These are phyloP conservation scores for Colletotrichum musicola DNA, from an alignment of 2,329 filamentous ascomycete species.

Conservation along the genomic window DNA sequence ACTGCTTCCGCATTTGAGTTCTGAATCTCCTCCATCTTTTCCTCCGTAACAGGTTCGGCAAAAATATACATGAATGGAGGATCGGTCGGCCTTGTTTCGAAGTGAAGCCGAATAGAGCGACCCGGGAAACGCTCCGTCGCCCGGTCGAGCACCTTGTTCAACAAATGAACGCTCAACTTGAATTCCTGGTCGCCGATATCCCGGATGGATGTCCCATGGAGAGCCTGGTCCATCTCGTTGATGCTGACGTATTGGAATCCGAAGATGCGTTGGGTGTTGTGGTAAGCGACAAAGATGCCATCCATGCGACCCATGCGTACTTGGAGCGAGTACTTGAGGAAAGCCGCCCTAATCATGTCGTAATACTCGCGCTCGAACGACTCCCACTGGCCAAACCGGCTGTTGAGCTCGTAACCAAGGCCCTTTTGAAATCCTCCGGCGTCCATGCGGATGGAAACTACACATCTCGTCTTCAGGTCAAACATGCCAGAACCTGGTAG, in stretches of 20 bases:
- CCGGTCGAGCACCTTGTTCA: constrained; percentile 83
- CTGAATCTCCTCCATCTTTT: constrained; percentile 82
- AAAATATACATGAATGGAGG: constrained; percentile 88
- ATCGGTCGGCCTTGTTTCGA: constrained; percentile 77
- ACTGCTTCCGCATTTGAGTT: constrained; percentile 72
- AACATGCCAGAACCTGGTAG: constrained; percentile 94
- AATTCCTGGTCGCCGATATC: constrained; percentile 87
- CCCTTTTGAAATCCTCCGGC: constrained; percentile 78
- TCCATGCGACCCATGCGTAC: constrained; percentile 99
- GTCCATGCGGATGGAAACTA: constrained; percentile 93
- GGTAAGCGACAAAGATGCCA: constrained; percentile 96
- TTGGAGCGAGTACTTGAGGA: constrained; percentile 96
- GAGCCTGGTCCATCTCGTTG: constrained; percentile 85
- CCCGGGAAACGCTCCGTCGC: constrained; percentile 82
- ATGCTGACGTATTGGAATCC: constrained; percentile 96
- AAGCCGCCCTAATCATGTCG: constrained; percentile 94
- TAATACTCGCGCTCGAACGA: constrained; percentile 97
- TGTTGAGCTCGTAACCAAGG: constrained; percentile 87
- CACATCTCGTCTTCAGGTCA: constrained; percentile 94
- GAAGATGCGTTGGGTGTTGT: constrained; percentile 95
- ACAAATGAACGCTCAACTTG: constrained; percentile 79
- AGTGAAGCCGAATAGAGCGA: constrained; percentile 81
- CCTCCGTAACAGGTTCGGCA: constrained; percentile 82
- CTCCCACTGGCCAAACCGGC: constrained; percentile 81
- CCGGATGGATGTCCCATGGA: constrained; percentile 82